Conservation (phyloP, 164 flowering plant genomes). For the Piper longum region DNA sequence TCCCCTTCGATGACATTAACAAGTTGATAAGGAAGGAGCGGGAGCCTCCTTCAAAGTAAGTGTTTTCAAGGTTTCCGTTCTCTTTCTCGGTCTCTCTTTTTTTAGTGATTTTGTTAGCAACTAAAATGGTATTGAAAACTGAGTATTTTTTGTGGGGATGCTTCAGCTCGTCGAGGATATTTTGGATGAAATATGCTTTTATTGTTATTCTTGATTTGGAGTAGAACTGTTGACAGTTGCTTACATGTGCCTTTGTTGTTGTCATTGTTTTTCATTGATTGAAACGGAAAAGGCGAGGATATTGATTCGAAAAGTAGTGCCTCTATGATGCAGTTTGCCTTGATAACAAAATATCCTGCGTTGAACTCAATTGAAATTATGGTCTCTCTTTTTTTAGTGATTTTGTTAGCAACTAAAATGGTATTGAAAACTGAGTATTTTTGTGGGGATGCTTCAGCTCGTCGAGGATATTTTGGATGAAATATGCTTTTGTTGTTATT, state of each 20-base stretch:
- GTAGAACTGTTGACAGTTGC: not conserved
- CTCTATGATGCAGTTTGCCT: no score
- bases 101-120: no score
- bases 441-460: not conserved
- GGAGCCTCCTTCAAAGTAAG: slow-evolving; percentile 91
- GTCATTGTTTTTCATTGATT: no score
- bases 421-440: not conserved
- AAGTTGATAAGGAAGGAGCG: slow-evolving; percentile 59
- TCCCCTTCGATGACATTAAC: slow-evolving; percentile 86
- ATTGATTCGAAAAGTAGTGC: no score
- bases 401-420: no score
- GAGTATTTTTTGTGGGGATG: not conserved
- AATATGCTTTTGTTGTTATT: not conserved
- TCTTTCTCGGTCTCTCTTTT: no score
- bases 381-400: no score
- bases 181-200: no score
- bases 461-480: not conserved
- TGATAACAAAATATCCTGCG: no score
- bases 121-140: not conserved
- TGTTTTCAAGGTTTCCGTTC: not conserved
- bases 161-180: not conserved
- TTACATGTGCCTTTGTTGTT: no score
- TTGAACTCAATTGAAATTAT: no score
- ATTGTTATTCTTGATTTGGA: not conserved
- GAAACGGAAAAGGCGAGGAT: no score